These are phyloP conservation scores for Rhynchosporium secalis DNA, from an alignment of 2,329 filamentous ascomycete species.

Conservation along the genomic window DNA sequence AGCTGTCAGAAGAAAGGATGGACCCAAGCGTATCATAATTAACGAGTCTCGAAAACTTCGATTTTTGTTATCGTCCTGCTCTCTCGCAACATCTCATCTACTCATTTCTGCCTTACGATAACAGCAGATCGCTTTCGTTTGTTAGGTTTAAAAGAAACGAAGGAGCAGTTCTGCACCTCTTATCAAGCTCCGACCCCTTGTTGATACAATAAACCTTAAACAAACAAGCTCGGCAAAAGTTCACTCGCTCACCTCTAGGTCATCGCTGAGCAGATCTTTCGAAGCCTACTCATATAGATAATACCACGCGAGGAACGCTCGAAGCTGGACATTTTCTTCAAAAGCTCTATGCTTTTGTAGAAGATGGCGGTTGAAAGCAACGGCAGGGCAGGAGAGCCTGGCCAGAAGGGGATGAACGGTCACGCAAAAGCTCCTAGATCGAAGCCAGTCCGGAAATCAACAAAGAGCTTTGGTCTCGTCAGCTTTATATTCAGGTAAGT, in stretches of 20 bases:
- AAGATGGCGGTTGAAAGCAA: constrained; percentile 44
- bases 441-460: constrained; percentile 31
- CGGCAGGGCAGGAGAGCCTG: constrained; percentile 40
- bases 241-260: constrained; percentile 7
- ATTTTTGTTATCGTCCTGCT: neutral
- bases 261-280: neutral
- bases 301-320: neutral
- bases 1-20: no score
- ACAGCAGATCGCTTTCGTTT: no score
- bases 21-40: neutral
- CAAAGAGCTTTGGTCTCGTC: constrained; percentile 43
- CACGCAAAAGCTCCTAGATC: constrained; percentile 41
- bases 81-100: no score
- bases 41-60: neutral
- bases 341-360: constrained; percentile 26
- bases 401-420: constrained; percentile 42
- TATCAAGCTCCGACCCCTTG: constrained; percentile 5
- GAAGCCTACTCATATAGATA: no score
- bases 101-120: neutral
- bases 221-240: constrained; percentile 2
- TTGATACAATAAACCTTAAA: neutral
- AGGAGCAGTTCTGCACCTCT: constrained; percentile 4
- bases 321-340: constrained; percentile 1
- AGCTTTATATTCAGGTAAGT: constrained; percentile 56
- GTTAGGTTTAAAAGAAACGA: neutral